Evolutionary conservation across 129 eudicot species (phyloP), one percentile per base, ranked within the genome.

Genomic region (Saussurea involucrata): DNA sequence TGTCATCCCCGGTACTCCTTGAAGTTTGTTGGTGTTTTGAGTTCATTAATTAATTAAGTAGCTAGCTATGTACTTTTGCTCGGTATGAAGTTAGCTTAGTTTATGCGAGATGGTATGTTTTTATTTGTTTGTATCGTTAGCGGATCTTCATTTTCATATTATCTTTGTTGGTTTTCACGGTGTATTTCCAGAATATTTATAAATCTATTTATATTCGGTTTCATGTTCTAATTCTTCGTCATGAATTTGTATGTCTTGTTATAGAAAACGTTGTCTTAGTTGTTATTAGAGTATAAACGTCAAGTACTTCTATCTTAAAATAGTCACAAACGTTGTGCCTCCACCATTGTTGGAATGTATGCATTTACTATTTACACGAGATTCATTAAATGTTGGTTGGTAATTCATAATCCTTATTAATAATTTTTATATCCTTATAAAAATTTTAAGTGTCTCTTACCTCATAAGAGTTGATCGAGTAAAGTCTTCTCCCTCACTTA

Each of bases 1-100:
- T 69, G 72, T 15, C n/a, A 74, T 82, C 36, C 86, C 89, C 0
- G 57, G 36, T n/a, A n/a, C n/a, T 75, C 86, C 89, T 9, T 85
- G 37, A 80, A 61, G 66, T 17, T 44, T 17, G 61, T n/a, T n/a
- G n/a, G n/a, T n/a, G 66, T 80, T 31, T 68, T 6, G 75, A 67
- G 80, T 49, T 74, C 65, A 5, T 6, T 49, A 53, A 60, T 57
- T 57, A 34, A 60, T 37, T 57, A 32, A 63, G 60, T 73, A 37
- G 84, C 70, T 74, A 34, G 40, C 58, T 73, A 37, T 31, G 44
- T 8, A 17, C 61, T 53, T 32, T 65, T 40, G n/a, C 4, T 0
- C 13, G 57, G 44, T 63, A 42, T 79, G 66, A 31, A 42, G 57
- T 24, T 71, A 79, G 65, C 20, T 72, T 72, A 31, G 73, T 71